Conservation (phyloP, 225 moss, liverwort and hornwort genomes). For the Marchantia paleacea region DNA sequence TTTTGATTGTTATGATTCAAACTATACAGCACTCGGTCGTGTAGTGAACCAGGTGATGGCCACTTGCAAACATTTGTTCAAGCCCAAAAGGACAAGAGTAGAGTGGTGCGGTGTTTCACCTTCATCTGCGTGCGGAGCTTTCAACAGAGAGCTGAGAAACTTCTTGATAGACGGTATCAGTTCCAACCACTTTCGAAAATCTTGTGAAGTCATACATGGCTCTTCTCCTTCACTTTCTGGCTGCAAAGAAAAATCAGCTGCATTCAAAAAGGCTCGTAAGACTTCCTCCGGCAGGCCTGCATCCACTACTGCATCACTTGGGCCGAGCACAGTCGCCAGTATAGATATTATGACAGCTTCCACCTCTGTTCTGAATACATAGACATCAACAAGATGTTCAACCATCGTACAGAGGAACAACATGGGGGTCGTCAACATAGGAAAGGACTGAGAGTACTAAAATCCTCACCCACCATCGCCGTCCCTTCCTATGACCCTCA, state of each 20-base stretch:
- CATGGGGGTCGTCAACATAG: not conserved
- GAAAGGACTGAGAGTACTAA: not conserved
- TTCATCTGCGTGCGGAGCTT: conserved; percentile 59
- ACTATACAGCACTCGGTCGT: not conserved
- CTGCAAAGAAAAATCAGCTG: conserved; percentile 56
- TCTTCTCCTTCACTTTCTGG: conserved; percentile 41
- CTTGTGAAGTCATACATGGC: conserved; percentile 60
- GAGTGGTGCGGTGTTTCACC: not conserved
- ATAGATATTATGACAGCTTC: conserved; percentile 79
- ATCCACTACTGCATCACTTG: conserved; percentile 62
- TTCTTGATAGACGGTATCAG: conserved; percentile 70
- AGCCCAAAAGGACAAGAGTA: not conserved
- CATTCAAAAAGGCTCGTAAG: conserved; percentile 65
- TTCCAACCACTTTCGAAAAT: conserved; percentile 68
- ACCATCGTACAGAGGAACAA: conserved; percentile 14
- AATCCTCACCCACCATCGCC: not conserved
- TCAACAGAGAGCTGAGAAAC: conserved; percentile 77
- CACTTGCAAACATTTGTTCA: not conserved
- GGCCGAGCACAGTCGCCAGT: conserved; percentile 79
- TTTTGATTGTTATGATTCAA: not conserved
- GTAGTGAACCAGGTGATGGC: not conserved
- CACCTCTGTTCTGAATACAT: conserved; percentile 71
- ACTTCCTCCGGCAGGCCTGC: conserved; percentile 67
- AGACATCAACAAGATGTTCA: conserved; percentile 5
- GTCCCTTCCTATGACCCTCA: not conserved